Evolutionary conservation across 1,284 basidiomycete species (phyloP), one percentile per base, ranked within the genome.

Genomic region (Sporisorium exsertum): DNA sequence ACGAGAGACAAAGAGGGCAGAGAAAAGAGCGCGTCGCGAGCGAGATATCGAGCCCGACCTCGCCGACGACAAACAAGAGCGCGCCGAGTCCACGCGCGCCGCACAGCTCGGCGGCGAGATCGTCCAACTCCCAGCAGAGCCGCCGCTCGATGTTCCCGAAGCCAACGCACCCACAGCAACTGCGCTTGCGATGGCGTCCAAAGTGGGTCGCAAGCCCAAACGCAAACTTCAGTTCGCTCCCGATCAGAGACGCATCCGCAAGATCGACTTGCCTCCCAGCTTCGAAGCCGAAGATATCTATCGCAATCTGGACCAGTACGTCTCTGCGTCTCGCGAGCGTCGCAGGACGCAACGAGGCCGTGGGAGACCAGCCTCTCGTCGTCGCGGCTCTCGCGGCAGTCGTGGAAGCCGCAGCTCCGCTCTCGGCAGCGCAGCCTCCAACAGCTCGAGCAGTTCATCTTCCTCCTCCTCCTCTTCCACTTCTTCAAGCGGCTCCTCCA

Each of bases 281-380:
- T 85, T 76, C 53, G 78, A 83, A 22, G 72, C 71, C 5, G 76
- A 73, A 27, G 84, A 85, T 8, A 66, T 75, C 6, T 85, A 84
- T 58, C 78, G 84, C 10, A 77, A 79, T n/a, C 67, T 85, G 0
- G 83, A 84, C 33, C 50, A 77, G 4, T 84, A 79, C 54, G 80
- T 85, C n/a, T 52, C 67, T 12, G 79, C 77, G 16, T 74, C 80
- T 22, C 78, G 81, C 20, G 61, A 62, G 15, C 64, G 64, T 4
- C 60, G 81, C 20, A 65, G 76, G 37, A 64, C 42, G 6, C 37
- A 63, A 27, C 64, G 76, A 9, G 58, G 58, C 7, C 54, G 64
- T 24, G 42, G 26, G 13, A 32, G 35, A 2, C 26, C 56, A 18
- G 16, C 52, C 15, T 56, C 61, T 12, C 62, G 62, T 26, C 51